Evolutionary conservation across 2,329 filamentous ascomycete genomes (phyloP), one percentile per base, ranked within the genome.

Genomic region (Fusarium fujikuroi): DNA sequence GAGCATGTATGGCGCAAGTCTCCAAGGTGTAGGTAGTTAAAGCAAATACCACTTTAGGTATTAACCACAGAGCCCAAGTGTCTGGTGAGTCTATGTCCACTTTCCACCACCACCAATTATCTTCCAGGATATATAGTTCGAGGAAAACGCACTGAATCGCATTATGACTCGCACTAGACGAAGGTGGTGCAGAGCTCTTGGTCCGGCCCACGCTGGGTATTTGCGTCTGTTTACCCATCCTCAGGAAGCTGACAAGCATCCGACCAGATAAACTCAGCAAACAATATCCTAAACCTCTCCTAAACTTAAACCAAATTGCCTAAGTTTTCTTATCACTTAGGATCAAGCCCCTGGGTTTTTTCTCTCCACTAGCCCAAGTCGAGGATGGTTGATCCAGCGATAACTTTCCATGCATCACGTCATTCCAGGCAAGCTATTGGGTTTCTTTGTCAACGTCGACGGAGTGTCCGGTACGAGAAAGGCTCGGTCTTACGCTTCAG

Each of bases 131-230:
- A 4, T 8, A 16, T 32, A 6, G 15, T 12, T 7, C 0, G 28
- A 6, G 16, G 25, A 21, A 21, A 3, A 7, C 9, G 15, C n/a
- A 37, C 21, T 25, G 8, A n/a, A 54, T 9, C 15, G 15, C 14
- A 37, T 36, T 2, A 19, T 21, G 2, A 5, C 2, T 3, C 5
- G 7, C 2, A 60, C 37, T 10, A 8, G 2, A 2, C 0, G 0
- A 28, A 37, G 16, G 30, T 61, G 23, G 4, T 7, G 5, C 15
- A 28, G 12, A 14, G 47, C 59, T 4, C 58, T 23, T 16, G 8
- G 18, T 10, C 47, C 47, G 2, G 30, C 28, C 30, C 19, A 43
- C 11, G 36, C 49, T 5, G 28, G 6, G 5, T 36, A 43, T 18
- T 43, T 56, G 1, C 2, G 25, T 21, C 30, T 56, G 11, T 43